Evolutionary conservation across 371 early-diverging fungal genomes (phyloP).

Genomic region (Mucor mucedo): DNA sequence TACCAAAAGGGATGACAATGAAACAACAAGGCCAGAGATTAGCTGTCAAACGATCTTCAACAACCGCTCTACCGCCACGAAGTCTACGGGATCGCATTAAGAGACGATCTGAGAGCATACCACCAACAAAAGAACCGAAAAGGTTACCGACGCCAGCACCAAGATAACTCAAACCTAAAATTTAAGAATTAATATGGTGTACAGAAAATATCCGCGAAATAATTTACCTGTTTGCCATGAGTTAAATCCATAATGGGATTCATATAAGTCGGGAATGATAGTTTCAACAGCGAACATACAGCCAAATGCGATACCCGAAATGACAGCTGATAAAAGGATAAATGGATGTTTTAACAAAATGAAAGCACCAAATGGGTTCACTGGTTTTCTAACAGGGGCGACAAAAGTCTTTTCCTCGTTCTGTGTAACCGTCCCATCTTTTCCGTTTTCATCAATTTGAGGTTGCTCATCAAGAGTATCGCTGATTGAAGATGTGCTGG

Average conservation of each 20-base stretch:
- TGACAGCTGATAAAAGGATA: constrained; percentile 49
- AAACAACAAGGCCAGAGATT: constrained; percentile 48
- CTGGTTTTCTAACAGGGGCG: constrained; percentile 7
- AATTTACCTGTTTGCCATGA: constrained; percentile 47
- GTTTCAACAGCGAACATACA: constrained; percentile 55
- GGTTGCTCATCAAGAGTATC: constrained; percentile 8
- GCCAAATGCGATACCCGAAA: constrained; percentile 57
- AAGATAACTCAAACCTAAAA: constrained; percentile 37
- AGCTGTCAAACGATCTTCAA: constrained; percentile 50
- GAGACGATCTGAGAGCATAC: constrained; percentile 45
- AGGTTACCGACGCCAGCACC: constrained; percentile 41
- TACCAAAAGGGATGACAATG: constrained; percentile 42
- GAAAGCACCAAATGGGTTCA: constrained; percentile 42
- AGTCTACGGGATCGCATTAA: constrained; percentile 39
- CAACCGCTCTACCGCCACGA: constrained; percentile 40
- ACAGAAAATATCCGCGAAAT: neutral
- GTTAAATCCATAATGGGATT: constrained; percentile 38
- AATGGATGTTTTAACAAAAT: constrained; percentile 52
- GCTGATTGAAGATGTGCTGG: neutral
- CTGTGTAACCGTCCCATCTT: neutral
- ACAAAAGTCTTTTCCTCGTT: neutral
- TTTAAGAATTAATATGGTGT: neutral
- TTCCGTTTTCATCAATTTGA: neutral
- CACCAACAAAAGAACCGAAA: constrained; percentile 34
- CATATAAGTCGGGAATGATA: constrained; percentile 41